These are phyloP conservation scores for Kondoa malvinella DNA, from an alignment of 768 basidiomycete genomes.

Conservation along the genomic window DNA sequence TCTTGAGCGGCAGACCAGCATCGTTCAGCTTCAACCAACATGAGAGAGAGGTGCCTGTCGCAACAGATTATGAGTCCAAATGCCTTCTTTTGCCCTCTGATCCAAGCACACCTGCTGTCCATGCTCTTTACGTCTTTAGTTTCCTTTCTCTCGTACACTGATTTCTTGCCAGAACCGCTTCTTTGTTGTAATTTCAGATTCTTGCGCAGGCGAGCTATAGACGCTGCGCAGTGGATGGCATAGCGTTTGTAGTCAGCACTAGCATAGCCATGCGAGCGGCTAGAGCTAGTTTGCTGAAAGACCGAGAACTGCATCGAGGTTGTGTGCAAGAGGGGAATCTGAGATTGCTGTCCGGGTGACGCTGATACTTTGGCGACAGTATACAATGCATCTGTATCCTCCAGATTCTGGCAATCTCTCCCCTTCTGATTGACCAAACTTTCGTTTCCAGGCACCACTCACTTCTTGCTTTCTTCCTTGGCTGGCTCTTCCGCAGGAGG, in stretches of 20 bases:
- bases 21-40: constrained; percentile 2
- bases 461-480: constrained; percentile 47
- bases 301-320: background rate
- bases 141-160: background rate
- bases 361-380: too few species aligned
- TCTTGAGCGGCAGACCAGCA: constrained; percentile 1
- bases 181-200: background rate
- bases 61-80: background rate
- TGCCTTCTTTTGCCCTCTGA: background rate
- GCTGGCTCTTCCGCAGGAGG: constrained; percentile 57
- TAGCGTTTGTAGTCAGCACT: constrained; percentile 4
- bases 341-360: background rate
- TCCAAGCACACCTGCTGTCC: background rate
- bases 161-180: background rate
- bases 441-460: too few species aligned
- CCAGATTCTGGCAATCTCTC: too few species aligned
- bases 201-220: background rate
- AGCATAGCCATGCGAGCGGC: background rate
- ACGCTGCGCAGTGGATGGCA: background rate
- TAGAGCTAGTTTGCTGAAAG: background rate
- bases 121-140: background rate
- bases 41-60: background rate
- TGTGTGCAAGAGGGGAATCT: background rate
- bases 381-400: too few species aligned
- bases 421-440: too few species aligned